Percentiles rank a stretch among this genome's conserved stretches.
These are phyloP conservation scores for Teratosphaeria nubilosa DNA, from an alignment of 2,329 filamentous ascomycete genomes.

Conservation along the genomic window DNA sequence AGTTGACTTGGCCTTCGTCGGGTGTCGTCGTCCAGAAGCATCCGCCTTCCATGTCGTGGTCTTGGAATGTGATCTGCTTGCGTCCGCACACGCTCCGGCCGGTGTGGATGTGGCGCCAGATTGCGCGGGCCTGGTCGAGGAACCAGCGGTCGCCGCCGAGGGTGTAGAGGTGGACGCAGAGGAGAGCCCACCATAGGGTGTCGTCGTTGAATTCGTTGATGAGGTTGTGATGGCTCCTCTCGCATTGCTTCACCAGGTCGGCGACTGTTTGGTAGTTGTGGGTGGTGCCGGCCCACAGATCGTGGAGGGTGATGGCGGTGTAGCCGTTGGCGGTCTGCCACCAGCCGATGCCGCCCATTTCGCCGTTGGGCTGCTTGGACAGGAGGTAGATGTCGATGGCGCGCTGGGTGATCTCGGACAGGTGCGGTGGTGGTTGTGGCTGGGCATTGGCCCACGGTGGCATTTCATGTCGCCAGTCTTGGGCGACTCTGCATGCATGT, in stretches of 20 bases:
- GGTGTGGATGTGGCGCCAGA: conserved; percentile 14
- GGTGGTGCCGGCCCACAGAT: conserved; percentile 13
- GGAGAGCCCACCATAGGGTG: conserved; percentile 16
- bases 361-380: conserved; percentile 13
- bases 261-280: conserved; percentile 12
- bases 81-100: conserved; percentile 8
- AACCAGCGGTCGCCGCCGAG: conserved; percentile 15
- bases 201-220: conserved; percentile 17
- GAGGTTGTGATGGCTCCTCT: conserved; percentile 10
- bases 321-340: conserved; percentile 24
- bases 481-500: background rate
- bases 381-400: conserved; percentile 16
- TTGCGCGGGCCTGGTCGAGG: conserved; percentile 10
- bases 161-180: conserved; percentile 15
- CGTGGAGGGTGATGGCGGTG: conserved; percentile 19
- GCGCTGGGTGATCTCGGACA: conserved; percentile 11
- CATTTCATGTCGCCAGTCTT: conserved; percentile 2
- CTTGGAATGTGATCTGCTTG: conserved; percentile 10
- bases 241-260: conserved; percentile 9
- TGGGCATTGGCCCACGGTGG: conserved; percentile 2
- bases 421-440: conserved; percentile 1
- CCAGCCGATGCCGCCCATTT: conserved; percentile 20
- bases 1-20: conserved; percentile 12
- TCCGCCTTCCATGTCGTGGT: conserved; percentile 17
- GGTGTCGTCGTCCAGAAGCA: conserved; percentile 14